phyloP scores from a whole-genome alignment of 306 rosid genomes.

The Fagus crenata region DNA sequence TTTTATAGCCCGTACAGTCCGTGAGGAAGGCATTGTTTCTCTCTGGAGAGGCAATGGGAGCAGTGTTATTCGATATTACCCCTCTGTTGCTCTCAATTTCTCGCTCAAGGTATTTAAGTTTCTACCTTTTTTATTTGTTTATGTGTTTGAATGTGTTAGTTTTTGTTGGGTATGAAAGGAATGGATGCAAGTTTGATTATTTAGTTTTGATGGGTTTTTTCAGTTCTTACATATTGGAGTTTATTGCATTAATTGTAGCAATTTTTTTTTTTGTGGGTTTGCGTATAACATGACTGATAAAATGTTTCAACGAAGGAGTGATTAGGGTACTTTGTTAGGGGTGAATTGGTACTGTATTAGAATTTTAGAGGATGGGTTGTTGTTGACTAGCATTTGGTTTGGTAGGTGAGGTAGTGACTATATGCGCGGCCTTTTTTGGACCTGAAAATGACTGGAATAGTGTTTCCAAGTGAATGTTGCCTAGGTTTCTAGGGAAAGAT shows the following conservation, averaged over 20 bases:
- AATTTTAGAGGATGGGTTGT: not conserved
- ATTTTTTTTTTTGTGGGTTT: too few species aligned
- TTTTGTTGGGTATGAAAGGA: not conserved
- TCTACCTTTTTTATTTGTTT: not conserved
- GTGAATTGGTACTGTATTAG: not conserved
- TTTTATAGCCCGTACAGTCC: slow-evolving; percentile 65
- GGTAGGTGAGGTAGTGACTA: not conserved
- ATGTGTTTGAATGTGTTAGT: not conserved
- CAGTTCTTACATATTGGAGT: too few species aligned
- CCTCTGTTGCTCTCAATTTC: slow-evolving; percentile 96
- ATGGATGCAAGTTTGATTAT: not conserved
- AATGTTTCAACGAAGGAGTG: not conserved
- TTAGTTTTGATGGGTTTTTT: not conserved
- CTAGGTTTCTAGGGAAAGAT: not conserved
- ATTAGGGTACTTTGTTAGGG: not conserved
- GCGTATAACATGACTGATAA: not conserved
- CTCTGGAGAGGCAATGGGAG: slow-evolving; percentile 98
- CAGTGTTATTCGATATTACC: slow-evolving; percentile 89
- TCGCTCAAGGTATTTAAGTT: slow-evolving; percentile 79
- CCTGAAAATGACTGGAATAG: not conserved
- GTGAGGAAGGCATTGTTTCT: slow-evolving; percentile 87
- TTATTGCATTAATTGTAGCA: not conserved
- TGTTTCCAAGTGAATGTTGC: not conserved
- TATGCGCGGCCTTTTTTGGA: not conserved
- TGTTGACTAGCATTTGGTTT: not conserved